Evolutionary conservation across 1,284 basidiomycete species (phyloP).

Genomic region (Cryptococcus sp.): DNA sequence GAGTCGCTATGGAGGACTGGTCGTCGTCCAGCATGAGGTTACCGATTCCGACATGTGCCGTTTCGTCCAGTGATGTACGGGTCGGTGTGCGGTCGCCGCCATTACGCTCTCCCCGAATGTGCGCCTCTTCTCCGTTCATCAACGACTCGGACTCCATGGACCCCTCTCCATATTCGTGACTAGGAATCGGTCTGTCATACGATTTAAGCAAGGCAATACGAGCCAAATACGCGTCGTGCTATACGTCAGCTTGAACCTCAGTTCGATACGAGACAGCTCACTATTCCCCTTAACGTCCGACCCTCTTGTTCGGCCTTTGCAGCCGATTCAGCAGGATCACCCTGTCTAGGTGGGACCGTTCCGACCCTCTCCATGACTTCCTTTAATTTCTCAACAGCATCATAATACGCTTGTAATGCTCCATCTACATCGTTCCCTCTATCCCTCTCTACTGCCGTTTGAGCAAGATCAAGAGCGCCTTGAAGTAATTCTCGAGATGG

Average conservation of each 20-base stretch:
- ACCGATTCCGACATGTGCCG: conserved; percentile 24
- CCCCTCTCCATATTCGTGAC: background rate
- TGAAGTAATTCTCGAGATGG: conserved; percentile 46
- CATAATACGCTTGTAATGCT: conserved; percentile 43
- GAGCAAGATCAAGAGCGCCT: conserved; percentile 47
- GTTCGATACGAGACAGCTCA: conserved; percentile 21
- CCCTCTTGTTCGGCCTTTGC: conserved; percentile 45
- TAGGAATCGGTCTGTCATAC: conserved; percentile 29
- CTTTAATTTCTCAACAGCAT: conserved; percentile 43
- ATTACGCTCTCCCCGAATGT: no score
- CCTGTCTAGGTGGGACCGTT: conserved; percentile 19
- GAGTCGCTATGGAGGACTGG: background rate
- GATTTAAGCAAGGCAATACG: conserved; percentile 39
- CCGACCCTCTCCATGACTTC: conserved; percentile 49
- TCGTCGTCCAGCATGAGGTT: conserved; percentile 27
- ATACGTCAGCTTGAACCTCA: background rate
- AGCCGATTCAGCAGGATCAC: conserved; percentile 8
- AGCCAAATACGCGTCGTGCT: conserved; percentile 48
- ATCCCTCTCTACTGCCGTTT: conserved; percentile 49
- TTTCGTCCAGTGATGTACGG: conserved; percentile 26
- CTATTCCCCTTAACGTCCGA: conserved; percentile 45
- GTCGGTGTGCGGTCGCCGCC: conserved; percentile 15
- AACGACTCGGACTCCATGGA: background rate
- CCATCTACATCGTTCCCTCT: conserved; percentile 45
- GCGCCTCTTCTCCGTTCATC: no score